These are phyloP conservation scores for Capillidium heterosporum DNA, from an alignment of 371 early-diverging fungal genomes.

Conservation along the genomic window DNA sequence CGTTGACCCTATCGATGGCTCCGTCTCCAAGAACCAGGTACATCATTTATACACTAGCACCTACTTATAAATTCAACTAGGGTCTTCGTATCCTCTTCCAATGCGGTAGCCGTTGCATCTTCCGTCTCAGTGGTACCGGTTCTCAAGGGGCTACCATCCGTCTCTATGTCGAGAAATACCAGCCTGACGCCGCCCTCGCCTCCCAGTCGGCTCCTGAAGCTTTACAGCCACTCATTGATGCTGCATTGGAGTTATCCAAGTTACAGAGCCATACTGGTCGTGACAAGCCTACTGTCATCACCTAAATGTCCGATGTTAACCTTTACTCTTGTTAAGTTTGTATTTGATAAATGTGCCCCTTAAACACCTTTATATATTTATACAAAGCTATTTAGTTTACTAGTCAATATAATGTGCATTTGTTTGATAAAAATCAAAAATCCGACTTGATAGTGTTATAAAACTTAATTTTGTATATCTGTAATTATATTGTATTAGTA, in stretches of 20 bases:
- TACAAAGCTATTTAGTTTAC: too few relatives aligned
- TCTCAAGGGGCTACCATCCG: conserved; percentile 91
- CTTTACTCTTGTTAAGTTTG: too few relatives aligned
- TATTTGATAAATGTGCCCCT: too few relatives aligned
- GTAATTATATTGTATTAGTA: too few relatives aligned
- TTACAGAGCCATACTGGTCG: conserved; percentile 74
- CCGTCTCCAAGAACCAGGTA: conserved; percentile 67
- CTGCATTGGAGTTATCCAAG: conserved; percentile 58
- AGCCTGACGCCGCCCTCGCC: conserved; percentile 34
- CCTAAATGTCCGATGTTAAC: too few relatives aligned
- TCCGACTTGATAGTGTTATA: too few relatives aligned
- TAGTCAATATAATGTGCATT: too few relatives aligned
- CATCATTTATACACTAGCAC: not conserved
- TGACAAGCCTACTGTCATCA: conserved; percentile 82
- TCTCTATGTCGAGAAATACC: conserved; percentile 87
- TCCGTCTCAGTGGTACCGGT: conserved; percentile 89
- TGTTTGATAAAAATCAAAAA: too few relatives aligned
- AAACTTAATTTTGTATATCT: too few relatives aligned
- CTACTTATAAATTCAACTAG: conserved; percentile 9
- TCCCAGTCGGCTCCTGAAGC: conserved; percentile 57
- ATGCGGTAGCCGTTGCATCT: conserved; percentile 79
- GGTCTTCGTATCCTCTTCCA: conserved; percentile 79
- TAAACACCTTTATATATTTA: too few relatives aligned
- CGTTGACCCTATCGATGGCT: conserved; percentile 80
- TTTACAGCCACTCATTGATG: conserved; percentile 71